Conservation (phyloP, 352 stramenopile species). For the Thalassiosira delicatula region DNA sequence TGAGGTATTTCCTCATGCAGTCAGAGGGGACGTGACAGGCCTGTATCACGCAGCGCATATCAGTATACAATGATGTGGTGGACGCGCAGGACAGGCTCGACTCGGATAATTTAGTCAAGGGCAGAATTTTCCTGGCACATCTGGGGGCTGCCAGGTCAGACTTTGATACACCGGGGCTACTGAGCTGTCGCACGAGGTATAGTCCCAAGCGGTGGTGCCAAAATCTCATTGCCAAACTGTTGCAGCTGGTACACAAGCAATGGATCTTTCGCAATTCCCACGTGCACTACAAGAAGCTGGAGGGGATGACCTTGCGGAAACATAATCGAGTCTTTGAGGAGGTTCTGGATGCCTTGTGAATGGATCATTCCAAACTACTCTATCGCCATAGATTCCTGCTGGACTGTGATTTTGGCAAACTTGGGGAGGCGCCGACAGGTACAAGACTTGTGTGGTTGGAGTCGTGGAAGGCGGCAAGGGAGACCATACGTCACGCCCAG, state of each 20-base stretch:
- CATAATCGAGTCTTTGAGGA: slow-evolving; percentile 6
- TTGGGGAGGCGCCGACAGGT: slow-evolving; percentile 11
- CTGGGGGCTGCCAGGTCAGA: no score
- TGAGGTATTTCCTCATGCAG: neutral
- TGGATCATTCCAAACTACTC: slow-evolving; percentile 16
- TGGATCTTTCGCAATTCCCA: slow-evolving; percentile 41
- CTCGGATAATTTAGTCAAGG: slow-evolving; percentile 44
- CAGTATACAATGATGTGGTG: no score
- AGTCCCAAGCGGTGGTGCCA: slow-evolving; percentile 3
- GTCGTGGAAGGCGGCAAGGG: slow-evolving; percentile 22
- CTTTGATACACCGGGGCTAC: no score
- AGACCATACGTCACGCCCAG: no score
- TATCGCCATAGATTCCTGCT: slow-evolving; percentile 20
- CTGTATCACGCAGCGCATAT: no score
- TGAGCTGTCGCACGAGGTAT: no score
- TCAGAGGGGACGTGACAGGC: no score
- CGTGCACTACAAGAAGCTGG: slow-evolving; percentile 14
- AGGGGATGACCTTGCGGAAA: slow-evolving; percentile 11
- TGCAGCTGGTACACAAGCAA: slow-evolving; percentile 42
- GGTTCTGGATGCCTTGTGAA: slow-evolving; percentile 6
- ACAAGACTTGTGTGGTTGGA: slow-evolving; percentile 21
- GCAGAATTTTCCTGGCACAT: neutral
- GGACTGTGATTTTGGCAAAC: slow-evolving; percentile 11
- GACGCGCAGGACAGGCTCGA: slow-evolving; percentile 22
- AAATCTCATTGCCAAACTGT: slow-evolving; percentile 18